Evolutionary conservation across 2,329 filamentous ascomycete species (phyloP), one percentile per base, ranked within the genome.

Genomic region (Lecanicillium sp.): DNA sequence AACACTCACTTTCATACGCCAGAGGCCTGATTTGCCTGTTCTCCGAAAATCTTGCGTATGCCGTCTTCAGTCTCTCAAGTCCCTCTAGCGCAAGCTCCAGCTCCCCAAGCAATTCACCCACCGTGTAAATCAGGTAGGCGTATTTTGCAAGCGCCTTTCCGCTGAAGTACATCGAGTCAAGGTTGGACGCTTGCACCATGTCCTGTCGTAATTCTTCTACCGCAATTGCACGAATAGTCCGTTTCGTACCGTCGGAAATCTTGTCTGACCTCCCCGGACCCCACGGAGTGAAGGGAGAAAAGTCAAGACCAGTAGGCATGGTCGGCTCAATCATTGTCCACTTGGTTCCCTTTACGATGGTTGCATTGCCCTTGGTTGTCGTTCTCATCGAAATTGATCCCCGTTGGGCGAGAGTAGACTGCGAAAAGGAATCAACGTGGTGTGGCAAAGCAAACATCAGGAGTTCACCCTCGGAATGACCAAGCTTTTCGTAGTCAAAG

Each of bases 371-470:
- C 67, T 96, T 97, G 17, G 89, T 95, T 0, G 89, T 86, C 1
- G 89, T 91, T 49, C 84, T 79, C 44, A 97, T 69, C 53, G 78
- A 72, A 2, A 93, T 62, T 4, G 69, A 78, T 7, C 72, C 70
- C 20, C 71, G 67, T 10, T 67, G 68, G 8, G 79, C 80, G 29
- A 55, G 59, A 2, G 77, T 81, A 1, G 66, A 65, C 1, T 64
- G 56, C 54, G 88, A 79, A 52, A 97, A 90, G 0, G 87, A 89
- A 26, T 81, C 71, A 3, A 88, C 62, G 56, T 97, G 93, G 63
- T 97, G 93, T 19, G 90, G 89, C 40, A 98, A 70, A 14, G 87
- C 87, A 62, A 86, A 96, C 83, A 95, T 93, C 54, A 93, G 72
- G 19, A 95, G 71, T 51, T 72, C 77, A 14, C 78, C 70, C 6